A percentile compares a stretch with the other conserved stretches of the same genome.
Conservation (phyloP, 352 stramenopile species). For the Pythium graminicola region DNA sequence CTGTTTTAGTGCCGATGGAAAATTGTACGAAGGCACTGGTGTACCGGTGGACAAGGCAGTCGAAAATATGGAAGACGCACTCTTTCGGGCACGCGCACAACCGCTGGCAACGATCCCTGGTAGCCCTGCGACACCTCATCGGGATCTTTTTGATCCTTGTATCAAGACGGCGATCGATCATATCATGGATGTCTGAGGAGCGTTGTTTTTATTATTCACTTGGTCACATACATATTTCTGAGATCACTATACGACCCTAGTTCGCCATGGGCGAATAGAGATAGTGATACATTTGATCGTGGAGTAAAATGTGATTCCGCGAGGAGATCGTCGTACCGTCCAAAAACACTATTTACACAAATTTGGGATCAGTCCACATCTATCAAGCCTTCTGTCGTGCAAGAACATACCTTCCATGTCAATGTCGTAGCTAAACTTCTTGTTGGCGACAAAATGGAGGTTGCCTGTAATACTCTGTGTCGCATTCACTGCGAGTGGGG, state of each 20-base stretch:
- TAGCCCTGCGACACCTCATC: background rate
- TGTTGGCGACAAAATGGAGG: slow-evolving; percentile 91
- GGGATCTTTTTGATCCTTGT: slow-evolving; percentile 43
- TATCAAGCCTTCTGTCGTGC: background rate
- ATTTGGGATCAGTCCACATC: no score
- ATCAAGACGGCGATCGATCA: slow-evolving; percentile 64
- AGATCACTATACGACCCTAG: background rate
- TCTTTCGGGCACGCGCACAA: slow-evolving; percentile 9
- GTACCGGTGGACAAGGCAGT: slow-evolving; percentile 50
- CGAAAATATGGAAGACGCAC: slow-evolving; percentile 18
- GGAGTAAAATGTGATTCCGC: slow-evolving; percentile 82
- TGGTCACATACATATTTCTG: background rate
- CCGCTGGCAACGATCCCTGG: background rate
- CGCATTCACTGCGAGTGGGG: slow-evolving; percentile 89
- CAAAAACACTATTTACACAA: slow-evolving; percentile 83
- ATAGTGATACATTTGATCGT: slow-evolving; percentile 96
- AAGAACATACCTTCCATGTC: slow-evolving; percentile 57
- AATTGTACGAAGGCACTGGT: slow-evolving; percentile 54
- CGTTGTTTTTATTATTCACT: slow-evolving; percentile 2
- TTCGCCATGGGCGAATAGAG: slow-evolving; percentile 43
- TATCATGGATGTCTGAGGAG: slow-evolving; percentile 51
- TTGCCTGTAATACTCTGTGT: slow-evolving; percentile 85
- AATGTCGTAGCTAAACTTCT: slow-evolving; percentile 96
- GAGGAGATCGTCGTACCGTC: slow-evolving; percentile 84
- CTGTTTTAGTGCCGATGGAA: slow-evolving; percentile 56